Evolutionary conservation across 2,329 filamentous ascomycete species (phyloP), one percentile per base, ranked within the genome.

Genomic region (Claviceps arundinis): DNA sequence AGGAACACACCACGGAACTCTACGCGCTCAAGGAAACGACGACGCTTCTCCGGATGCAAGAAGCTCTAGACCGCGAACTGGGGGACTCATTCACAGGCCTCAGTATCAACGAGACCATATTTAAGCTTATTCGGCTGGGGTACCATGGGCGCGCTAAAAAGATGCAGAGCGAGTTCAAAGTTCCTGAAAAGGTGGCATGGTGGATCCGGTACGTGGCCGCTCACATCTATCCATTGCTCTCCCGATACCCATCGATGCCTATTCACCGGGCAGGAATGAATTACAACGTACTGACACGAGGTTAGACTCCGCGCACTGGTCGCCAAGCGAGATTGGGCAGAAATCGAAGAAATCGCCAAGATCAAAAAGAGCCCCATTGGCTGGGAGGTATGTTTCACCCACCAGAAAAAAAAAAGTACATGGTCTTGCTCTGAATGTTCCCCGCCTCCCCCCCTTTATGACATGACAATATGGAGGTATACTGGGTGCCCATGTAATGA

Each of bases 31-130:
- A 88, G 55, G 93, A 98, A 67, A 84, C 89, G 0, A 78, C 82
- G 24, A 81, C 84, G 47, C 74, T 98, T 14, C 71, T 97, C 42
- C 82, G 85, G n/a, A 78, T 90, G 65, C 93, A 98, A 65, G 89
- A 95, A 61, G 76, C 79, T 0, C 82, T 96, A 54, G 89, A 95
- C 62, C 84, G 86, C 38, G 93, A 98, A 56, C 73, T 96, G 50
- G 81, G 81, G 1, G 79, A 84, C 54, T 77, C 77, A 0, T 96
- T 91, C 61, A 79, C 86, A 3, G 91, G 93, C 0, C 74, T 97
- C 16, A 89, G 85, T 57, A 80, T 95, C 50, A 93, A 97, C 64
- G 86, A 95, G 64, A 98, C 93, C 1, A 80, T 97, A 61, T 94
- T 91, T 70, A 87, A 89, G 65, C 77, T 98, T 50, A 84, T 95